phyloP scores from a whole-genome alignment of 208 protist genomes.

The Trypanosoma boissoni region DNA sequence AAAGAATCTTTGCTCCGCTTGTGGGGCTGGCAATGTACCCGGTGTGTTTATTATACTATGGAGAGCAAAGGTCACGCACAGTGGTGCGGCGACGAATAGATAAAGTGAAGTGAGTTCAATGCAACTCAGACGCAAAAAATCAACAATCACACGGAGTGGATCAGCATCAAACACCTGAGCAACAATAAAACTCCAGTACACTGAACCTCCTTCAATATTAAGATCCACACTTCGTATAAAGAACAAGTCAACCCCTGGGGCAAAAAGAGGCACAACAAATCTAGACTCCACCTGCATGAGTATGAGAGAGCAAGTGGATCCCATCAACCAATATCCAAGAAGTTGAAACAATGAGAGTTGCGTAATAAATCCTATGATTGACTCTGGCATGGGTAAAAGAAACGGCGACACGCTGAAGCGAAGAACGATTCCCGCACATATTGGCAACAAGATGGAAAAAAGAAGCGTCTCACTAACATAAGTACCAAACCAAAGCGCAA shows the following conservation, averaged over 20 bases:
- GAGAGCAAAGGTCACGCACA: conserved; percentile 28
- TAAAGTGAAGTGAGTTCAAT: conserved; percentile 50
- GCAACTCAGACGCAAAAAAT: conserved; percentile 41
- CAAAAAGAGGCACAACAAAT: conserved; percentile 63
- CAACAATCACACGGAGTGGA: conserved; percentile 38
- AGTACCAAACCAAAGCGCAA: conserved; percentile 43
- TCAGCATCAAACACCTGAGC: conserved; percentile 63
- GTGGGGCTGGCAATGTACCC: too few species aligned
- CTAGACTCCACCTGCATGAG: conserved; percentile 51
- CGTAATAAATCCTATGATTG: conserved; percentile 31
- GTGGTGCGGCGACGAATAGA: conserved; percentile 47
- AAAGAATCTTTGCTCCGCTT: too few species aligned
- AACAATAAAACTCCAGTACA: conserved; percentile 60
- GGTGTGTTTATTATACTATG: neutral
- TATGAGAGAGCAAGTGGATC: conserved; percentile 39
- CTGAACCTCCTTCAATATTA: conserved; percentile 35
- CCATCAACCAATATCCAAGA: conserved; percentile 57
- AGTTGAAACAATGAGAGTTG: conserved; percentile 38
- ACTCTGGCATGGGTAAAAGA: conserved; percentile 36
- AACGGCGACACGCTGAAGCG: conserved; percentile 59
- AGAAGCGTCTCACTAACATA: conserved; percentile 52
- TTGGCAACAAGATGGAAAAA: conserved; percentile 47
- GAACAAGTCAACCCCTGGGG: conserved; percentile 78
- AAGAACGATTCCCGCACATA: conserved; percentile 45
- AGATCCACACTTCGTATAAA: conserved; percentile 69